Evolutionary conservation across 2,329 filamentous ascomycete species (phyloP), one percentile per base, ranked within the genome.

Genomic region (Ilyonectria destructans): DNA sequence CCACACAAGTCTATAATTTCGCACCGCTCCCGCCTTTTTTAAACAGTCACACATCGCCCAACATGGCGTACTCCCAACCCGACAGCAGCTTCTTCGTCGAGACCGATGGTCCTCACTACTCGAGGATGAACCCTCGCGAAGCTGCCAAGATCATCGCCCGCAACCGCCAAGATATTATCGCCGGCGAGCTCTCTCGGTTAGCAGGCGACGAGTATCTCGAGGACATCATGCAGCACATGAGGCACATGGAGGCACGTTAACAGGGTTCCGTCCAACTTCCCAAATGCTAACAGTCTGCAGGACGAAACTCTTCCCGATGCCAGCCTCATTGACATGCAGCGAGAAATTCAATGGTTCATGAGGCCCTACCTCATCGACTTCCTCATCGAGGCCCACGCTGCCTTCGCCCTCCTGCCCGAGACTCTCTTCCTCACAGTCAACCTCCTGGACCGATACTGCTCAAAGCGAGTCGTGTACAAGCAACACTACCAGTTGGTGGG

Each of bases 341-440:
- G 95, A 73, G 96, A 99, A 87, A 98, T 99, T 71, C 95, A 98
- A 81, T 99, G 96, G 96, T 98, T 97, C 84, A 99, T 99, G 96
- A 88, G 96, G 77, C 96, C 96, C 0, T 98, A 98, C 82, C 91
- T 99, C 40, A 93, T 99, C 80, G 96, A 99, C 85, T 99, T 99
- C 84, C 89, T 99, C 74, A 93, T 98, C 77, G 96, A 99, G 88
- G 96, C 96, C 58, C 96, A 99, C 79, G 93, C 94, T 73, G 96
- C 96, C 69, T 99, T 98, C 84, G 93, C 94, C 75, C 89, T 99
- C 12, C 89, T 98, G 13, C 96, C 96, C 46, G 95, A 98, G 81
- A 99, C 96, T 1, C 89, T 99, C 58, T 98, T 98, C 86, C 90
- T 99, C 65, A 95, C 96, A 37, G 92, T 98, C 83, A 99, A 99